These are phyloP conservation scores for Fraxinus americana DNA, from an alignment of 257 asterid genomes.

Conservation along the genomic window DNA sequence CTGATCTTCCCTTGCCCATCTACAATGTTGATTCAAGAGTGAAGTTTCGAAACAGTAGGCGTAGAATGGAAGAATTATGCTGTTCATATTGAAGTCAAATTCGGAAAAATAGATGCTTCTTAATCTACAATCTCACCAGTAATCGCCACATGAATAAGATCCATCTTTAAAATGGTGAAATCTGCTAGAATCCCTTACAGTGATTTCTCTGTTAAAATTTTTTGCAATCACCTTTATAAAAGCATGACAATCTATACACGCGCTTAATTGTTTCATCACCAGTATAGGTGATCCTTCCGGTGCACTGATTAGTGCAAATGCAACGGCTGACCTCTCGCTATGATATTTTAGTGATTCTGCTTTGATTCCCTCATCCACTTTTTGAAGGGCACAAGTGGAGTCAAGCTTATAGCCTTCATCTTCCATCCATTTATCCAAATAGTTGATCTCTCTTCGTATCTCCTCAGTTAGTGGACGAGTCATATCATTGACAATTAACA, in stretches of 20 bases:
- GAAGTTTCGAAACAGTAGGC: too few species aligned
- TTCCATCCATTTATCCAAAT: conserved; percentile 56
- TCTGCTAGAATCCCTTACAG: conserved; percentile 80
- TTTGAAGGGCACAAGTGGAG: conserved; percentile 59
- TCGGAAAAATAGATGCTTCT: background rate
- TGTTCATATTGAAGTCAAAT: too few species aligned
- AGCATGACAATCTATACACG: conserved; percentile 83
- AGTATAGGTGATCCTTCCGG: conserved; percentile 70
- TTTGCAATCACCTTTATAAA: conserved; percentile 73
- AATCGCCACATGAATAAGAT: conserved; percentile 78
- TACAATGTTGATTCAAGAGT: too few species aligned
- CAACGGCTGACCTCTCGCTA: conserved; percentile 80
- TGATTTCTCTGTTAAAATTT: conserved; percentile 64
- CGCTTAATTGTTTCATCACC: conserved; percentile 75
- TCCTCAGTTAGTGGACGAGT: conserved; percentile 54
- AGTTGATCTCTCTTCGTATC: conserved; percentile 50
- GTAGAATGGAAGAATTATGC: too few species aligned
- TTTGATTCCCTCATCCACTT: conserved; percentile 60
- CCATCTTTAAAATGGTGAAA: conserved; percentile 86
- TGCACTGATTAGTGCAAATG: conserved; percentile 65
- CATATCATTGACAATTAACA: conserved; percentile 67
- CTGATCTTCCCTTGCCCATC: background rate
- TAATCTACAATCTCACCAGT: conserved; percentile 49
- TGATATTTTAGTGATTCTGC: conserved; percentile 79
- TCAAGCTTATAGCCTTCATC: conserved; percentile 73